phyloP scores from a whole-genome alignment of 169 alveolate species.

The Cyclospora cayetanensis region DNA sequence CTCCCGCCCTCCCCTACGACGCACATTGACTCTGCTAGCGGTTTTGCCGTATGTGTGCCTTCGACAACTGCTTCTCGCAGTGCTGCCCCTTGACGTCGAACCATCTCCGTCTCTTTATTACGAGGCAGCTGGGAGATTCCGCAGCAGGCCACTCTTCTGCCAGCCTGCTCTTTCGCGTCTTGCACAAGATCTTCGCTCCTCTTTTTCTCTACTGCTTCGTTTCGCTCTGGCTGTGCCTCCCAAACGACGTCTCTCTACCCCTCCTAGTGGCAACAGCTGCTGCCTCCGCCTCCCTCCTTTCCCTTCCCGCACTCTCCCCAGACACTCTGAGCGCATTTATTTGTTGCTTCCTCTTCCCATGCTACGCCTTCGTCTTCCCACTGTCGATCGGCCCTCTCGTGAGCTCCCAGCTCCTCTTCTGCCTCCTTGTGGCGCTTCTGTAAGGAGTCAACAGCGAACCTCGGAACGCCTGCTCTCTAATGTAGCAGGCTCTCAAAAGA shows the following conservation, averaged over 20 bases:
- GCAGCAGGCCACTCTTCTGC: neutral
- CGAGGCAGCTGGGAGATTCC: conserved; percentile 4
- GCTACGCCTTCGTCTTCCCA: conserved; percentile 14
- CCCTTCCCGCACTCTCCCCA: conserved; percentile 5
- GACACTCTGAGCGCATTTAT: neutral
- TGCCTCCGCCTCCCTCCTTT: neutral
- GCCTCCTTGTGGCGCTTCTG: neutral
- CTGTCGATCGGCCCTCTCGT: neutral
- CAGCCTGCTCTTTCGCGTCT: neutral
- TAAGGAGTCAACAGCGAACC: neutral
- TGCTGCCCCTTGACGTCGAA: neutral
- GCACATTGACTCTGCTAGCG: neutral
- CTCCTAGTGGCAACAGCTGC: conserved; percentile 3
- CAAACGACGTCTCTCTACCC: neutral
- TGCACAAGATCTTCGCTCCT: neutral
- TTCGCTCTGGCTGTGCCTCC: neutral
- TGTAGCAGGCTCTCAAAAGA: too few species aligned
- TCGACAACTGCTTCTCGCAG: too few species aligned
- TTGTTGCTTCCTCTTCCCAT: neutral
- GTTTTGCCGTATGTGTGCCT: neutral
- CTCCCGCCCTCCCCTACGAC: too few species aligned
- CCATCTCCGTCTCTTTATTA: neutral
- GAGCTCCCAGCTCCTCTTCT: neutral
- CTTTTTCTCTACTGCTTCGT: neutral
- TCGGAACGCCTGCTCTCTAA: too few species aligned